phyloP scores from a whole-genome alignment of 257 asterid species.

The Ilex aquifolium region DNA sequence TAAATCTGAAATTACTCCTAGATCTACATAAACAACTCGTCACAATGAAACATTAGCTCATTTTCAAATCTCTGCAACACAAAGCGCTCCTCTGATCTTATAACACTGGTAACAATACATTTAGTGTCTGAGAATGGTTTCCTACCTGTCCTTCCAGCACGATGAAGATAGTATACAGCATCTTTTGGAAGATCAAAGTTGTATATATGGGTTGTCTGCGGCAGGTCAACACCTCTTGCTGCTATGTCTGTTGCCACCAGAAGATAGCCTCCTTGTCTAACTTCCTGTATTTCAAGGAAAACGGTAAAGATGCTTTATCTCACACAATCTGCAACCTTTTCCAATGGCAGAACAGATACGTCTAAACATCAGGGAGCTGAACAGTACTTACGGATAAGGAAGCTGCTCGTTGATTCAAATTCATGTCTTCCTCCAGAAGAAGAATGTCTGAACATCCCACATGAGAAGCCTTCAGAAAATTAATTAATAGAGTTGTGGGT shows the following conservation, averaged over 20 bases:
- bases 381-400: slow-evolving; percentile 48
- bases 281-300: slow-evolving; percentile 39
- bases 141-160: slow-evolving; percentile 97
- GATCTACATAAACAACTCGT: slow-evolving; percentile 44
- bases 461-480: slow-evolving; percentile 42
- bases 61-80: slow-evolving; percentile 83
- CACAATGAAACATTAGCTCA: slow-evolving; percentile 68
- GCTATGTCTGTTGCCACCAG: slow-evolving; percentile 93
- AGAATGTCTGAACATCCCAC: slow-evolving; percentile 44
- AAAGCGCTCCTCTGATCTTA: slow-evolving; percentile 73
- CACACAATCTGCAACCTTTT: background rate
- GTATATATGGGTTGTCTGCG: slow-evolving; percentile 89
- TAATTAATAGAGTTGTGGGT: slow-evolving; percentile 49
- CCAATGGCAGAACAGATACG: slow-evolving; percentile 8
- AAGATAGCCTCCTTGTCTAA: slow-evolving; percentile 63
- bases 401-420: slow-evolving; percentile 77
- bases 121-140: slow-evolving; percentile 83
- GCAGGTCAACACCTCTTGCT: slow-evolving; percentile 82
- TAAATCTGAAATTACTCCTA: background rate
- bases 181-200: slow-evolving; percentile 87
- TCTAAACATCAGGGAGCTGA: background rate
- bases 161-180: slow-evolving; percentile 87
- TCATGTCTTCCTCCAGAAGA: slow-evolving; percentile 75
- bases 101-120: slow-evolving; percentile 74
- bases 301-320: background rate